Evolutionary conservation across 2,329 filamentous ascomycete species (phyloP).

Genomic region (Cercospora nicotianae): DNA sequence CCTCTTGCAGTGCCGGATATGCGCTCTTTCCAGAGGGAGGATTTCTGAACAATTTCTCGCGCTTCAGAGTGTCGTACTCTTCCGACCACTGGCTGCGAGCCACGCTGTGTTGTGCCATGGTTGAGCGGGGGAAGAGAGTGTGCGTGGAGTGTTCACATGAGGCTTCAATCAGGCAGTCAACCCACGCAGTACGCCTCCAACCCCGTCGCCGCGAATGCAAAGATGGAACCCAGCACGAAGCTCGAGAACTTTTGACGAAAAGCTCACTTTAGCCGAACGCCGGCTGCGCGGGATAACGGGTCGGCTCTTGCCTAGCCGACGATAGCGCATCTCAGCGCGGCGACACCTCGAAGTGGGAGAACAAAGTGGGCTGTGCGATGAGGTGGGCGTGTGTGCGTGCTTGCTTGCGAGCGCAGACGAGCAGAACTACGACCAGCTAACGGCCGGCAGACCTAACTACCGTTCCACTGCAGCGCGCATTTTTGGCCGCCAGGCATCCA

Average conservation of each 20-base stretch:
- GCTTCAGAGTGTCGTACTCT: slow-evolving; percentile 79
- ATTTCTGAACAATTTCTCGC: slow-evolving; percentile 84
- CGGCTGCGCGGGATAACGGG: background rate
- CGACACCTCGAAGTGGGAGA: slow-evolving; percentile 10
- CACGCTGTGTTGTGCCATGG: slow-evolving; percentile 13
- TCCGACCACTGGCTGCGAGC: slow-evolving; percentile 66
- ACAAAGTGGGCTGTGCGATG: slow-evolving; percentile 7
- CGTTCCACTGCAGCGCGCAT: slow-evolving; percentile 4
- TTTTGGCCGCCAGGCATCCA: background rate
- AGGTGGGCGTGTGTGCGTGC: background rate
- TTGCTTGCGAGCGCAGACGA: background rate
- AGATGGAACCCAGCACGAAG: background rate
- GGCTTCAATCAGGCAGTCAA: background rate
- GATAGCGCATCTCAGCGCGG: slow-evolving; percentile 5
- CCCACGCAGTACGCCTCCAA: slow-evolving; percentile 3
- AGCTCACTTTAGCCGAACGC: slow-evolving; percentile 6
- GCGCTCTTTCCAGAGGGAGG: slow-evolving; percentile 84
- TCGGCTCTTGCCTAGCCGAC: slow-evolving; percentile 4
- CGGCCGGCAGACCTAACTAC: background rate
- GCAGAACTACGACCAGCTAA: background rate
- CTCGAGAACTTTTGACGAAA: slow-evolving; percentile 12
- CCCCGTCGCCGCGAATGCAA: background rate
- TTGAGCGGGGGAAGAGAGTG: background rate
- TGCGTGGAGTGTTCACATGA: background rate
- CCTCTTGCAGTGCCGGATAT: slow-evolving; percentile 80